Evolutionary conservation across 352 stramenopile species (phyloP), one percentile per base, ranked within the genome.

Genomic region (Blastocystis hominis): DNA sequence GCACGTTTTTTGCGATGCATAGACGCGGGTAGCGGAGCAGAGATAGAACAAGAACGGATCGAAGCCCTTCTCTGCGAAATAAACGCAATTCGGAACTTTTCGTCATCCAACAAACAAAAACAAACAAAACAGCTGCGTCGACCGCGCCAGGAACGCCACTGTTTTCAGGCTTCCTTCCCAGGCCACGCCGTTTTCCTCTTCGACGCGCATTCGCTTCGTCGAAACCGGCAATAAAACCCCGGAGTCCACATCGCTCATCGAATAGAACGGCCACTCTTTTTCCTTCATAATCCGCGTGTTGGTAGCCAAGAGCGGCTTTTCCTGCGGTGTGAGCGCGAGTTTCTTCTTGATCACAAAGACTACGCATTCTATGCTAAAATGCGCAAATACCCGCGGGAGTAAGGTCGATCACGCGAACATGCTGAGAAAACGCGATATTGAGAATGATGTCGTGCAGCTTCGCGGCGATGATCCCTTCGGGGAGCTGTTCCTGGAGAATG

Each of bases 271-370:
- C 2, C 15, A 17, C 30, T 38, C 59, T 10, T 38, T 68, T 4
- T 68, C 20, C 34, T 38, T 68, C 59, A 68, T 24, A 9, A 68
- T 38, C 20, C 15, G 9, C 20, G 20, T n/a, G 55, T 80, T 80
- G 24, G 70, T 80, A 17, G 20, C 4, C 46, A 80, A n/a, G 3
- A 80, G 34, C 34, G 46, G 70, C 30, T 62, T 62, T 42, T 80
- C 70, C 24, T 80, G 46, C 30, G 70, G 13, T 30, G 53, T 42
- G 50, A 50, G 55, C 0, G 34, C 55, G 24, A 80, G 10, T 6
- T 64, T 62, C 42, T 62, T 61, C 70, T 80, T 80, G 13, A 80
- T 62, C 20, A 42, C 70, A 80, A 80, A 80, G 13, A 62, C 70
- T 80, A 80, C 30, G 10, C 44, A 3, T 61, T 15, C 36, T 40